Percentiles rank a stretch among this genome's conserved stretches.
These are phyloP conservation scores for Tagetes erecta DNA, from an alignment of 129 eudicot genomes.

Conservation along the genomic window DNA sequence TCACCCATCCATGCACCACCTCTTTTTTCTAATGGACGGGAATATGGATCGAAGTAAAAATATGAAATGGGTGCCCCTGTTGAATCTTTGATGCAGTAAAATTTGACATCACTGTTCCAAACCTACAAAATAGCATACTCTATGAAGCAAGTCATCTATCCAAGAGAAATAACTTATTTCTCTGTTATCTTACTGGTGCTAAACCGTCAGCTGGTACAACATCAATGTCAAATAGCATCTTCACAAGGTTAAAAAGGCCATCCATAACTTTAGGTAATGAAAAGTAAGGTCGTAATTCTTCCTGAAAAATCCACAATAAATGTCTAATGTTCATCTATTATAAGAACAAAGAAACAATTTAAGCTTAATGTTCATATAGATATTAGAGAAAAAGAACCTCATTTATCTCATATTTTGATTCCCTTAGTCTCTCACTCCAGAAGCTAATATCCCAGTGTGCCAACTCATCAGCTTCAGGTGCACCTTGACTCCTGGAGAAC, in stretches of 20 bases:
- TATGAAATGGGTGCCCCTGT: conserved; percentile 74
- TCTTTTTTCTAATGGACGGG: conserved; percentile 90
- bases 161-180: not conserved
- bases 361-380: not conserved
- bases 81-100: conserved; percentile 80
- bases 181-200: conserved; percentile 66
- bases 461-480: conserved; percentile 84
- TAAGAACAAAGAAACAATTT: not conserved
- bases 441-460: conserved; percentile 79
- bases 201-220: conserved; percentile 83
- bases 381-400: conserved; percentile 53
- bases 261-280: conserved; percentile 98
- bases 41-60: conserved; percentile 96
- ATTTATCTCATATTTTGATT: conserved; percentile 86
- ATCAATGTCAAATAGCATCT: conserved; percentile 74
- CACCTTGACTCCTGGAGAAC: conserved; percentile 73
- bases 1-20: conserved; percentile 99
- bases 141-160: conserved; percentile 7
- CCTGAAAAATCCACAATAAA: conserved; percentile 48
- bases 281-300: conserved; percentile 91
- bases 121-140: conserved; percentile 47
- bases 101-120: conserved; percentile 82
- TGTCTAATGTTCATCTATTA: not conserved
- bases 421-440: conserved; percentile 99
- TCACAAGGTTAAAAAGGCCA: conserved; percentile 86